Base-by-base conservation (phyloP, 768 basidiomycete species). In the Psilocybe tampanensis region DNA sequence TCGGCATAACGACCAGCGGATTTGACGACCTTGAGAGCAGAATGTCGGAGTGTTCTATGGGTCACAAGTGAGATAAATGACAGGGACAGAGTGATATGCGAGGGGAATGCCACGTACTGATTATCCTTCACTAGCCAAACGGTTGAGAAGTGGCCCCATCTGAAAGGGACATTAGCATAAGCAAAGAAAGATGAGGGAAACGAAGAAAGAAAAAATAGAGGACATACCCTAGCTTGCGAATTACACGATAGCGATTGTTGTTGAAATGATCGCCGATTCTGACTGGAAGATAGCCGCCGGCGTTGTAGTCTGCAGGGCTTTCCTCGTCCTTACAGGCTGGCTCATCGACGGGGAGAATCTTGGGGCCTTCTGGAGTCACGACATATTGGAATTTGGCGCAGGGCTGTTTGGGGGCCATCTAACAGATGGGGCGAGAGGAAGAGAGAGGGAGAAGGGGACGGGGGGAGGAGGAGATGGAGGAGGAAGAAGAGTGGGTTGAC, bases 61-160 rank as follows among this genome's bases (percentile, higher is more conserved):
- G 34, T 15, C 48, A 64, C 22, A 34, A 19, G 32, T 21, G 50
- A 3, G 23, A 43, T 17, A 44, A 18, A 19, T 36, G 34, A 61
- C 60, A 58, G 69, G 54, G 65, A 24, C 32, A 44, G 36, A 15
- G 15, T 49, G 17, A 47, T 51, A 56, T 26, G 44, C 15, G 29
- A 41, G 45, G n/a, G 45, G 49, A 32, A 21, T 13, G 45, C 55
- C 44, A 81, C 90, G 68, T 63, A 93, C 91, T 84, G 74, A 23
- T 76, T 72, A 69, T 94, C 92, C 67, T 88, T 87, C 18, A 91
- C 90, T 32, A 94, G 86, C 94, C 94, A 95, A 22, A 95, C 94
- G 15, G 94, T 95, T 1, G 92, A 94, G 70, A 96, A 96, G 75
- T 95, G 94, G 36, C 94, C 94, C 94, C 94, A 96, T 55, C 90